phyloP scores from a whole-genome alignment of 805 yeast species.

The Wickerhamomyces bovis region DNA sequence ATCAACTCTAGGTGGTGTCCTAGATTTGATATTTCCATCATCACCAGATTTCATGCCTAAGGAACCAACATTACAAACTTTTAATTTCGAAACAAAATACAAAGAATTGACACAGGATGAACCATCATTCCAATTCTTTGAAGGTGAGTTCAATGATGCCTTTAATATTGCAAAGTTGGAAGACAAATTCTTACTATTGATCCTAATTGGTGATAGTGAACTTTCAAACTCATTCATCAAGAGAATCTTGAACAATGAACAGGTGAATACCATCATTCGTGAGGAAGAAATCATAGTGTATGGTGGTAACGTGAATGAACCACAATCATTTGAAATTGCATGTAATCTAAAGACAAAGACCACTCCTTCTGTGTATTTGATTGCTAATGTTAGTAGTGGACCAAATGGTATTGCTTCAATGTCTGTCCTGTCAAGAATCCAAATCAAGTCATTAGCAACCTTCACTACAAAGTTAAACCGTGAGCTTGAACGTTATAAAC shows the following conservation, averaged over 20 bases:
- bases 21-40: conserved; percentile 31
- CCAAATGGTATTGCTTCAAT: conserved; percentile 27
- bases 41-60: conserved; percentile 28
- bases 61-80: conserved; percentile 19
- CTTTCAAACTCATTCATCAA: conserved; percentile 36
- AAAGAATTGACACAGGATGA: conserved; percentile 14
- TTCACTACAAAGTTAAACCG: conserved; percentile 32
- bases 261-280: conserved; percentile 33
- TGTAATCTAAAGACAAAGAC: conserved; percentile 44
- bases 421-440: conserved; percentile 28
- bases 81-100: conserved; percentile 10
- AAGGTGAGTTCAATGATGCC: conserved; percentile 19
- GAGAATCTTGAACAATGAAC: conserved; percentile 38
- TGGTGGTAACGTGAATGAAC: conserved; percentile 56
- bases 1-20: conserved; percentile 30
- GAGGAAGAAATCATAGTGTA: conserved; percentile 48
- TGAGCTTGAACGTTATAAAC: conserved; percentile 49
- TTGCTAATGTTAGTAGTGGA: conserved; percentile 50
- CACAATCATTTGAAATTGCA: conserved; percentile 65
- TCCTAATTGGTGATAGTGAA: conserved; percentile 16
- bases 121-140: conserved; percentile 6
- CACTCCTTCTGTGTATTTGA: conserved; percentile 49
- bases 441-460: conserved; percentile 25
- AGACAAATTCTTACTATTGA: conserved; percentile 15
- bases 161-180: conserved; percentile 15